Percentiles rank a stretch among this genome's conserved stretches.
phyloP scores from a whole-genome alignment of 768 basidiomycete genomes.

The Epithele typhae region DNA sequence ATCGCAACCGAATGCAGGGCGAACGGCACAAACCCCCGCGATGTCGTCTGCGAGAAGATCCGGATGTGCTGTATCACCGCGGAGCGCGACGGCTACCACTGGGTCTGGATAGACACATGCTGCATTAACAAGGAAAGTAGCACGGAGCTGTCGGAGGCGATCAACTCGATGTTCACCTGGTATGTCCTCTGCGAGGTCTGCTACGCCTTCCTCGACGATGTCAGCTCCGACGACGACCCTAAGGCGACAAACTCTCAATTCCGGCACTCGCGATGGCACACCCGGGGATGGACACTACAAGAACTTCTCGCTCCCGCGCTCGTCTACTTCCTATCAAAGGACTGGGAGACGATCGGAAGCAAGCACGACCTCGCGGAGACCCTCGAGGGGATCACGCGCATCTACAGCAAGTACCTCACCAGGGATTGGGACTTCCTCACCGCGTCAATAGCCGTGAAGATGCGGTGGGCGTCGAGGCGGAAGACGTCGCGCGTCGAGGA shows the following conservation, averaged over 20 bases:
- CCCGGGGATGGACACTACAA: slow-evolving; percentile 11
- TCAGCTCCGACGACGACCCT: slow-evolving; percentile 3
- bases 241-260: neutral
- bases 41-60: neutral
- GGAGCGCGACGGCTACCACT: neutral
- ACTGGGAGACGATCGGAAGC: slow-evolving; percentile 6
- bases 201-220: slow-evolving; percentile 11
- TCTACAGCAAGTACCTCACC: slow-evolving; percentile 7
- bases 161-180: slow-evolving; percentile 11
- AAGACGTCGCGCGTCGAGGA: slow-evolving; percentile 1
- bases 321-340: slow-evolving; percentile 6
- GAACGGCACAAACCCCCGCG: no score
- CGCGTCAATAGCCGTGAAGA: neutral
- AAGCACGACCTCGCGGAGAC: slow-evolving; percentile 3
- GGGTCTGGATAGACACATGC: slow-evolving; percentile 10
- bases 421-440: slow-evolving; percentile 1
- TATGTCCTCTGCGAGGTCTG: slow-evolving; percentile 6
- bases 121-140: slow-evolving; percentile 13
- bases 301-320: slow-evolving; percentile 10
- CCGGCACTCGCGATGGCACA: slow-evolving; percentile 5
- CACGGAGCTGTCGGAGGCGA: slow-evolving; percentile 11
- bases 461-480: neutral
- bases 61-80: slow-evolving; percentile 3
- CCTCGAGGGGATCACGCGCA: slow-evolving; percentile 7
- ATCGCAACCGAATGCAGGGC: neutral